These are phyloP conservation scores for Paecilomyces dactylethromorphus DNA, from an alignment of 2,329 filamentous ascomycete genomes.

Conservation along the genomic window DNA sequence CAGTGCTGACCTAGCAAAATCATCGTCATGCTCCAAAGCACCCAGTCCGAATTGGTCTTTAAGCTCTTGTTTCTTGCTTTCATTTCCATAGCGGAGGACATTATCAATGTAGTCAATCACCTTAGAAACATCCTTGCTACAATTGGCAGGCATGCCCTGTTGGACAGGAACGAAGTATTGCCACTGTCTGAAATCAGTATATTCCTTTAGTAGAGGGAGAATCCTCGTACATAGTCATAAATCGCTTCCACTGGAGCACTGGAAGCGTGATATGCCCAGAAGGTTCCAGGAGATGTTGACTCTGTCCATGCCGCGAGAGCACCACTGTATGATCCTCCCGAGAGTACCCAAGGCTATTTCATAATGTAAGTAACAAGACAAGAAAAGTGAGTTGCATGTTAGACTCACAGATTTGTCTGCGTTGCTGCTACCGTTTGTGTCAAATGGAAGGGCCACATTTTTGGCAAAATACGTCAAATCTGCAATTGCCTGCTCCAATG, in stretches of 20 bases:
- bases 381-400: neutral
- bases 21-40: conserved; percentile 45
- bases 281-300: conserved; percentile 47
- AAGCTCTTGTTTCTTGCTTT: conserved; percentile 36
- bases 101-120: conserved; percentile 52
- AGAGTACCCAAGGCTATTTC: conserved; percentile 49
- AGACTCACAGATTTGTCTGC: conserved; percentile 39
- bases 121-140: conserved; percentile 45
- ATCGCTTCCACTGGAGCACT: conserved; percentile 52
- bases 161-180: conserved; percentile 53
- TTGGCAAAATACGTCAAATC: conserved; percentile 52
- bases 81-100: conserved; percentile 37
- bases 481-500: conserved; percentile 46
- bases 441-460: conserved; percentile 49
- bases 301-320: conserved; percentile 52
- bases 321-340: conserved; percentile 52
- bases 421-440: conserved; percentile 41
- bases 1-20: conserved; percentile 40
- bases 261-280: conserved; percentile 55
- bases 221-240: conserved; percentile 39
- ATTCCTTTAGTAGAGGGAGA: neutral
- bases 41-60: conserved; percentile 49
- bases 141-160: conserved; percentile 53
- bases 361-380: neutral
- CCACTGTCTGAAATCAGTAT: conserved; percentile 33